Conservation (phyloP, 148 eudicot species). For the Vaccinium darrowii region DNA sequence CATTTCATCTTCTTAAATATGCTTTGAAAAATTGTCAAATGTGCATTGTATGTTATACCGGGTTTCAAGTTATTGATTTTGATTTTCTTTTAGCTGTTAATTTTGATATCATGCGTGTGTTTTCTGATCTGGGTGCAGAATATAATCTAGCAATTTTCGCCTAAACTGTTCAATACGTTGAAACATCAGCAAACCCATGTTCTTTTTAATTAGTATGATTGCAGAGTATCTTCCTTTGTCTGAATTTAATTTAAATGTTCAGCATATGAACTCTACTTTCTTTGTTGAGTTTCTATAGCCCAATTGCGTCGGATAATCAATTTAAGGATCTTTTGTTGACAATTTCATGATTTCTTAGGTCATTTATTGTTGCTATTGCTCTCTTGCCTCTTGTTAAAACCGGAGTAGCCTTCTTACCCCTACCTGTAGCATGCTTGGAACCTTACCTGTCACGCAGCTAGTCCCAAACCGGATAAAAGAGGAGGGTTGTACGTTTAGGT, state of each 20-base stretch:
- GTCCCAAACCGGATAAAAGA: no score
- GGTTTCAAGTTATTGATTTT: neutral
- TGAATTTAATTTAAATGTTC: neutral
- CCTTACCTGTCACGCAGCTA: no score
- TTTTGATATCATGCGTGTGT: neutral
- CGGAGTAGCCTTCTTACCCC: neutral
- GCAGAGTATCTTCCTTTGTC: neutral
- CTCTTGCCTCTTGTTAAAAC: neutral
- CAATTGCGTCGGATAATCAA: neutral
- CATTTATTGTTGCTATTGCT: neutral
- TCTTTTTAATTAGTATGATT: neutral
- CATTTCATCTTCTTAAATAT: neutral
- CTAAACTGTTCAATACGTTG: neutral
- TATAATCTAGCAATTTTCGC: neutral
- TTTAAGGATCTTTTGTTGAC: neutral
- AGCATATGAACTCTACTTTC: neutral
- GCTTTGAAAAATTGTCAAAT: neutral
- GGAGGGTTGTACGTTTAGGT: no score
- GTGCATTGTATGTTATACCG: neutral
- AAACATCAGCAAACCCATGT: constrained; percentile 8
- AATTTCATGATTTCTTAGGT: neutral
- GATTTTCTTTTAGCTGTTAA: neutral
- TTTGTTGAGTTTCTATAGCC: neutral
- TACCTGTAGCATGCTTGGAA: no score
- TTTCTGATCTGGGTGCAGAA: constrained; percentile 17